Evolutionary conservation across 805 yeast species (phyloP).

Genomic region (Schizosaccharomyces osmophilus): DNA sequence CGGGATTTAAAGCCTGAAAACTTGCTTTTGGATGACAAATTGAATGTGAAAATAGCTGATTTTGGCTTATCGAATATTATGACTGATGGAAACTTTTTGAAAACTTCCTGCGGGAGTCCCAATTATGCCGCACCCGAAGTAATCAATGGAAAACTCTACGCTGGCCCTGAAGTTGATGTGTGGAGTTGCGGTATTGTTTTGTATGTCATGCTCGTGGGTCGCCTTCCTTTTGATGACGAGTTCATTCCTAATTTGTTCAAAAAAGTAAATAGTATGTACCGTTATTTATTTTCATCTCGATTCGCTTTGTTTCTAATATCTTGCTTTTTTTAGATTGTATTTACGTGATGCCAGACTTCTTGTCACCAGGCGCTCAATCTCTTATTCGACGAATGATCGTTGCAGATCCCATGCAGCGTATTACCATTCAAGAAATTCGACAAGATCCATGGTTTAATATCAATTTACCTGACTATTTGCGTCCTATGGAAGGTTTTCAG

Average conservation of each 20-base stretch:
- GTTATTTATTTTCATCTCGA: neutral
- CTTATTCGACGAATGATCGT: constrained; percentile 73
- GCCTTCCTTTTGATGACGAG: constrained; percentile 90
- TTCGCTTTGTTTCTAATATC: neutral
- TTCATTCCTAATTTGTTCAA: constrained; percentile 83
- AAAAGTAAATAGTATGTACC: constrained; percentile 31
- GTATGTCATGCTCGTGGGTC: constrained; percentile 86
- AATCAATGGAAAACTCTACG: constrained; percentile 76
- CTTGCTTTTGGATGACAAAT: constrained; percentile 60
- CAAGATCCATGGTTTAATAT: constrained; percentile 83
- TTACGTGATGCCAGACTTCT: constrained; percentile 66
- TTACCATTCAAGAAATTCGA: constrained; percentile 76
- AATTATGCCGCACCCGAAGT: constrained; percentile 97
- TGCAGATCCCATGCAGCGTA: constrained; percentile 81
- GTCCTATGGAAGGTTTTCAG: constrained; percentile 26
- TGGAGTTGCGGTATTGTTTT: constrained; percentile 93
- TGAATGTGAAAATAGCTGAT: constrained; percentile 88
- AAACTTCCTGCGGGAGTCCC: constrained; percentile 89
- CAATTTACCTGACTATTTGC: constrained; percentile 53
- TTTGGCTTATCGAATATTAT: constrained; percentile 83
- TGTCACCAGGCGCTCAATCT: constrained; percentile 65
- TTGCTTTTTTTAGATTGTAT: constrained; percentile 37
- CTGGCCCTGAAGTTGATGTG: constrained; percentile 95
- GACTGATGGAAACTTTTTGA: constrained; percentile 92
- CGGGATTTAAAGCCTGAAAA: constrained; percentile 93